Evolutionary conservation across 148 eudicot species (phyloP).

Genomic region (Camellia granthamiana): DNA sequence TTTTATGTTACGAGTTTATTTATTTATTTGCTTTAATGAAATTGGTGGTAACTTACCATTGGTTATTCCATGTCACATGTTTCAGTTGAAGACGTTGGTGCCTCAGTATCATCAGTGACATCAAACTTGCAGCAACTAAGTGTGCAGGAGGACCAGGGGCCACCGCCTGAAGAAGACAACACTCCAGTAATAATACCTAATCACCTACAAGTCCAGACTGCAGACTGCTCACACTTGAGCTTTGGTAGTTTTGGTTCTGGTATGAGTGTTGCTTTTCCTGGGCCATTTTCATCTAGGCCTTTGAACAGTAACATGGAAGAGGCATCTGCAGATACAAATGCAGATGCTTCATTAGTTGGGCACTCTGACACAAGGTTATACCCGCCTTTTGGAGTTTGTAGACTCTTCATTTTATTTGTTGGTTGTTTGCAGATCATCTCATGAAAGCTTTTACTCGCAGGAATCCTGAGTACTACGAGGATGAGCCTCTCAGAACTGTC

Average conservation of each 20-base stretch:
- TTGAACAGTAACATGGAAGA: constrained; percentile 43
- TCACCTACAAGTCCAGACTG: constrained; percentile 75
- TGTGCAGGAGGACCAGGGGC: constrained; percentile 48
- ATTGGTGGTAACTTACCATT: background rate
- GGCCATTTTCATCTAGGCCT: constrained; percentile 48
- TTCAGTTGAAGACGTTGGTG: constrained; percentile 45
- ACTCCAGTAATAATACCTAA: constrained; percentile 87
- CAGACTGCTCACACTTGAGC: constrained; percentile 83
- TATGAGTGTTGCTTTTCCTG: constrained; percentile 44
- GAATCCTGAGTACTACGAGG: constrained; percentile 69
- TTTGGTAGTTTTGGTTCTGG: constrained; percentile 90
- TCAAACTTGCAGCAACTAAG: constrained; percentile 62
- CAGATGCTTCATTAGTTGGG: constrained; percentile 51
- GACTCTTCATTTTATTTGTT: background rate
- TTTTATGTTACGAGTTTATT: background rate
- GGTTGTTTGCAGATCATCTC: constrained; percentile 9
- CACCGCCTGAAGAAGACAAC: constrained; percentile 49
- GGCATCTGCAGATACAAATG: constrained; percentile 38
- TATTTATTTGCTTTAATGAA: no score
- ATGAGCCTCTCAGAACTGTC: constrained; percentile 58
- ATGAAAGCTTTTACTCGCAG: constrained; percentile 33
- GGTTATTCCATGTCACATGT: background rate
- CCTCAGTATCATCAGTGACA: constrained; percentile 56
- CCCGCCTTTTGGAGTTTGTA: background rate
- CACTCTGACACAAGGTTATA: constrained; percentile 63